Conservation (phyloP, 1,284 basidiomycete genomes). For the Pholiota adiposa region DNA sequence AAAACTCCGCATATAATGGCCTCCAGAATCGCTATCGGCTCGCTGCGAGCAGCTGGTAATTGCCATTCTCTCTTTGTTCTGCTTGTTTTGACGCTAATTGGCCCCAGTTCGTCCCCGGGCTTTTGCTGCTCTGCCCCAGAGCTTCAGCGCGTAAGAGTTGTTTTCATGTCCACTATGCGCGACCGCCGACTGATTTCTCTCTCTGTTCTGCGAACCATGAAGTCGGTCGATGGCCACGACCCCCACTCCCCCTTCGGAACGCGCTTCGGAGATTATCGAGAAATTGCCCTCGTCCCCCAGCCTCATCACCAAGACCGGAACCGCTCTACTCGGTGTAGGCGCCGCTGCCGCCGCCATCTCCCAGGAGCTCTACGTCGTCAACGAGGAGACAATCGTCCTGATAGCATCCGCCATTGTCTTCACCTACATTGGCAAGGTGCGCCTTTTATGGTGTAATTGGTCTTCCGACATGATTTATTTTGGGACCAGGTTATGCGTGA, state of each 20-base stretch:
- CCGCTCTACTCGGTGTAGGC: slow-evolving; percentile 90
- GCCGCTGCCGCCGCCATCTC: slow-evolving; percentile 93
- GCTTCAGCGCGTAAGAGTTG: slow-evolving; percentile 55
- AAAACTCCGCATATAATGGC: slow-evolving; percentile 50
- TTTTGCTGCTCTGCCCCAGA: slow-evolving; percentile 55
- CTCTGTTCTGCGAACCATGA: slow-evolving; percentile 9
- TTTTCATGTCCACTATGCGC: slow-evolving; percentile 12
- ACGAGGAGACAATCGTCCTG: slow-evolving; percentile 90
- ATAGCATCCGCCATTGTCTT: slow-evolving; percentile 89
- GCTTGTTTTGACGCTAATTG: slow-evolving; percentile 13
- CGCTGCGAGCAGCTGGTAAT: slow-evolving; percentile 66
- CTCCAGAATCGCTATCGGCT: slow-evolving; percentile 70
- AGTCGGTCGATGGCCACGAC: slow-evolving; percentile 72
- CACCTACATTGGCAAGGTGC: slow-evolving; percentile 82
- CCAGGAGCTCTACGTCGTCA: slow-evolving; percentile 96
- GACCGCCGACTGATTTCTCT: slow-evolving; percentile 7
- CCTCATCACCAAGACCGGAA: slow-evolving; percentile 93
- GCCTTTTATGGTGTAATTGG: slow-evolving; percentile 26
- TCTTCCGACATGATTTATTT: neutral
- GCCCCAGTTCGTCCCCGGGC: slow-evolving; percentile 58
- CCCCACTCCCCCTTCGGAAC: slow-evolving; percentile 81
- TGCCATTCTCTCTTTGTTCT: slow-evolving; percentile 7
- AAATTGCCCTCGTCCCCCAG: slow-evolving; percentile 88
- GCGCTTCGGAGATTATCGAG: slow-evolving; percentile 91
- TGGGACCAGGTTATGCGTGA: slow-evolving; percentile 62